Base-by-base conservation (phyloP, 805 yeast species). In the Sugiyamaella smithiae region DNA sequence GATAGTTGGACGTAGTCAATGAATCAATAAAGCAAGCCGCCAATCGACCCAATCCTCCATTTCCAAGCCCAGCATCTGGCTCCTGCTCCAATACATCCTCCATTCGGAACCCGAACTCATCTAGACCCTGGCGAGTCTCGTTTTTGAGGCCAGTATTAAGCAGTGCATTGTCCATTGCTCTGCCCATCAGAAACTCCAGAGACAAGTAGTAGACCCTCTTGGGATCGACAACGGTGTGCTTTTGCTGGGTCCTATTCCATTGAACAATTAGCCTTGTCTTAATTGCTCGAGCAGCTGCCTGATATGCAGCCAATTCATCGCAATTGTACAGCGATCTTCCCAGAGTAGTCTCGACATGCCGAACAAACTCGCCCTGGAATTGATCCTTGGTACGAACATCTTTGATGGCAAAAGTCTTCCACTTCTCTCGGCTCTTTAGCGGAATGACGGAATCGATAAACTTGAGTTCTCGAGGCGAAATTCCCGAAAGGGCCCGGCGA, bases 1-100 rank as follows among this genome's bases (percentile, higher is more conserved):
- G 88, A 66, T 86, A 87, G 67, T 86, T 82, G 56, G 86, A 84
- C 3, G 95, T 82, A 29, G 93, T 80, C 65, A 89, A 71, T 1
- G 96, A 88, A 69, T 90, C 97, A 42, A 89, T 80, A 64, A 88
- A 89, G 69, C 97, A 90, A 17, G 97, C 96, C 19, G 97, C 97
- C 63, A 89, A 74, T 65, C 97, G 80, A 54, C 97, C 97, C 49
- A 89, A 73, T 55, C 97, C 97, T 64, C 97, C 97, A 62, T 90
- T 90, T 61, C 97, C 97, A 48, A 89, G 76, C 22, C 89, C 97
- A 8, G 97, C 96, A 67, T 89, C 97, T 0, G 95, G 93, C 69
- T 89, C 97, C 61, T 85, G 81, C 44, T 82, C 81, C 57, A 90
- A 72, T 24, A 89, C 75, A 60, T 89, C 97, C 69, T 90, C 97